Conservation (phyloP, 495 filamentous ascomycete species). For the Rostrohypoxylon terebratum region DNA sequence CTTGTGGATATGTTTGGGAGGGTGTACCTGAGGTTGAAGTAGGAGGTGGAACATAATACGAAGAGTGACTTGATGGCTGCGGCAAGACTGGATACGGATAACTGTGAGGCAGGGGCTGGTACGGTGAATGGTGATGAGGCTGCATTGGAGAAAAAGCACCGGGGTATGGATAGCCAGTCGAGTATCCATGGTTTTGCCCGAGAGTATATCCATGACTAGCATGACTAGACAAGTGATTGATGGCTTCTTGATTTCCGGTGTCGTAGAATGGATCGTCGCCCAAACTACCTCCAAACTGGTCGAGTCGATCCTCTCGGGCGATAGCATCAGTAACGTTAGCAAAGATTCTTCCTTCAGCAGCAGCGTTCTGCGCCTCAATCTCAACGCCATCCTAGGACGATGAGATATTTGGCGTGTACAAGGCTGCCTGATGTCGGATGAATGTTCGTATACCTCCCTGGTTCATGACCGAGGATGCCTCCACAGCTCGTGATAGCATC, state of each 20-base stretch:
- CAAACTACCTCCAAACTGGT: background rate
- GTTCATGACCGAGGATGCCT: background rate
- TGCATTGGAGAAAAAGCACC: background rate
- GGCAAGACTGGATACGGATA: background rate
- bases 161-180: background rate
- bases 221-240: background rate
- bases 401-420: conserved; percentile 29
- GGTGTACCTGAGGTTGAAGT: background rate
- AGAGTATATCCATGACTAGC: background rate
- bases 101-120: background rate
- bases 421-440: conserved; percentile 25
- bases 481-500: background rate
- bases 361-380: conserved; percentile 18
- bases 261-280: conserved; percentile 38
- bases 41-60: background rate
- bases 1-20: background rate
- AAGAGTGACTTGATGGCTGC: background rate
- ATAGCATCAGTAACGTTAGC: background rate
- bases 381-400: conserved; percentile 36
- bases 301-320: conserved; percentile 6
- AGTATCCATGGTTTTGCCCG: background rate
- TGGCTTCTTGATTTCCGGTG: background rate
- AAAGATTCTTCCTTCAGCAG: conserved; percentile 22
- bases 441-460: conserved; percentile 17
- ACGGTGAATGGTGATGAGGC: background rate